Evolutionary conservation across 2,329 filamentous ascomycete genomes (phyloP), one percentile per base, ranked within the genome.

Genomic region (Apiospora phragmitis): DNA sequence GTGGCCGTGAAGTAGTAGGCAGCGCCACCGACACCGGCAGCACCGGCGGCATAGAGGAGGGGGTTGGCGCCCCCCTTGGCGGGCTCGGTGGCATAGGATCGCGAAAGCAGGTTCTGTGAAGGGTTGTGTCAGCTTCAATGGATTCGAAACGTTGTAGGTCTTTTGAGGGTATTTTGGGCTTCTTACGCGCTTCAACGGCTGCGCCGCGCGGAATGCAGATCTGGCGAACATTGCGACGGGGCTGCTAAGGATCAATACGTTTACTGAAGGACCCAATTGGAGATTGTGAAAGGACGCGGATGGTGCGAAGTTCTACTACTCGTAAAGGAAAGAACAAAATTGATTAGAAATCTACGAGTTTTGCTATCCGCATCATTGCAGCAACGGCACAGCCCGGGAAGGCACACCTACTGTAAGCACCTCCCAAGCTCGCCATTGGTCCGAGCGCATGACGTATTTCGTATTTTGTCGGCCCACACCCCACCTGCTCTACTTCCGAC

Each of bases 61-160:
- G 87, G 81, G 78, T 89, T 90, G 79, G 85, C 88, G 79, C 87
- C 84, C 73, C 87, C 84, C 82, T 90, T 89, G 73, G 80, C 70
- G 21, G 81, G 77, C 76, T 90, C 87, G 74, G 93, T 92, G 70
- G 95, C 93, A 83, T 97, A 98, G 78, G 74, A 73, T 69, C 79
- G 78, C 51, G 76, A 74, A 18, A 79, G 67, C 67, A 78, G 72
- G 59, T 71, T 73, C 78, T 80, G 68, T 14, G 55, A 24, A 47
- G 24, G 14, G 9, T 29, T 18, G 21, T 8, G 71, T 78, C 70
- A 77, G 75, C 68, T 38, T 42, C 51, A 67, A 72, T 71, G 69
- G 72, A 66, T 49, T 29, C 1, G 32, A 55, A 49, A 67, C 73
- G 69, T 78, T 62, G 70, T 71, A 71, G 69, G 72, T 71, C 41